phyloP scores from a whole-genome alignment of 805 yeast genomes.

The Metschnikowia borealis region DNA sequence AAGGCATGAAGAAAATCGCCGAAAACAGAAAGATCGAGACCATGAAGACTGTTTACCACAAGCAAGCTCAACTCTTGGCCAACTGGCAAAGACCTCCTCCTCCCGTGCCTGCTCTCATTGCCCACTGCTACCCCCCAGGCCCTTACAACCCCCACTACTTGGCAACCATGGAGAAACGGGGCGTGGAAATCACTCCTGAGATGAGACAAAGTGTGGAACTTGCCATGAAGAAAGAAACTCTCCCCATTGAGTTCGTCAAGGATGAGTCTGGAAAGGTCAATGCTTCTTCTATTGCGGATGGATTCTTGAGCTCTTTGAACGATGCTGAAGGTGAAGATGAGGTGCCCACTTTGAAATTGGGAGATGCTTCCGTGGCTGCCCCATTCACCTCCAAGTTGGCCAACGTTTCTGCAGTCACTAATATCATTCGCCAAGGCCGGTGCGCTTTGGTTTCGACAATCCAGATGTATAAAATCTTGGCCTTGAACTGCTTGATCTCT shows the following conservation, averaged over 20 bases:
- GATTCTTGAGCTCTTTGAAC: slow-evolving; percentile 52
- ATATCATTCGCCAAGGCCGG: slow-evolving; percentile 95
- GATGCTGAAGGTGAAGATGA: slow-evolving; percentile 65
- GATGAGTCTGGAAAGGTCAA: slow-evolving; percentile 17
- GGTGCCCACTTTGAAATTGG: slow-evolving; percentile 89
- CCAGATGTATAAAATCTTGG: slow-evolving; percentile 97
- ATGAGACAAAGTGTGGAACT: slow-evolving; percentile 55
- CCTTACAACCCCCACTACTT: slow-evolving; percentile 84
- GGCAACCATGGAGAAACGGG: slow-evolving; percentile 79
- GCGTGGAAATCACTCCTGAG: slow-evolving; percentile 75
- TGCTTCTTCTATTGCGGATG: slow-evolving; percentile 47
- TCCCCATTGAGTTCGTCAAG: slow-evolving; percentile 18
- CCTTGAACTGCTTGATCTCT: slow-evolving; percentile 92
- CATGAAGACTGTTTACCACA: slow-evolving; percentile 65
- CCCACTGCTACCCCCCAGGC: slow-evolving; percentile 96
- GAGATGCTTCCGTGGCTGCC: slow-evolving; percentile 99
- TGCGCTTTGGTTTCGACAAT: slow-evolving; percentile 96
- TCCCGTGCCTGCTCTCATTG: slow-evolving; percentile 80
- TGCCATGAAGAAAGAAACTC: slow-evolving; percentile 41
- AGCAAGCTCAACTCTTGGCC: slow-evolving; percentile 73
- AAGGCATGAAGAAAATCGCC: slow-evolving; percentile 81
- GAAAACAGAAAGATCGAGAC: slow-evolving; percentile 72
- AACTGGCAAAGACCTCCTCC: slow-evolving; percentile 84
- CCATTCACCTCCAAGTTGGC: slow-evolving; percentile 95
- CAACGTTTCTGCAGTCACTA: slow-evolving; percentile 87